phyloP scores from a whole-genome alignment of 208 protist genomes.

The Endotrypanum monterogeii region DNA sequence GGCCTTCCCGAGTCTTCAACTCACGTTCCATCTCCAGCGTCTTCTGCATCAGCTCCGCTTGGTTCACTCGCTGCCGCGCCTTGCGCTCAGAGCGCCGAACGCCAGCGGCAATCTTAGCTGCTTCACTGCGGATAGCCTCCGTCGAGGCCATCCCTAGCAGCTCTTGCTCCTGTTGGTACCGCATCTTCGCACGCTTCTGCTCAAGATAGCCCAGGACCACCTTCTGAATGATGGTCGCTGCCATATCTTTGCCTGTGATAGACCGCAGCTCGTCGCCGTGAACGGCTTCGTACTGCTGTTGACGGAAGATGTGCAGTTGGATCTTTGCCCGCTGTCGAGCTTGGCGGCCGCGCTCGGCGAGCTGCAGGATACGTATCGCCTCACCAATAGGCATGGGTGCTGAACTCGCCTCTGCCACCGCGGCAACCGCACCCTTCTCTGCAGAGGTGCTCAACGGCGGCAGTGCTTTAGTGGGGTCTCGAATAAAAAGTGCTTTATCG shows the following conservation, averaged over 20 bases:
- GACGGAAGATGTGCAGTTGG: constrained; percentile 81
- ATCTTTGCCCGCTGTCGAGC: constrained; percentile 93
- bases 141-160: constrained; percentile 87
- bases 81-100: constrained; percentile 68
- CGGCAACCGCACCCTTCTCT: constrained; percentile 1
- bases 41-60: constrained; percentile 83
- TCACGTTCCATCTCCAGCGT: constrained; percentile 72
- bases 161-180: constrained; percentile 82
- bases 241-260: constrained; percentile 77
- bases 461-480: constrained; percentile 39
- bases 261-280: constrained; percentile 67
- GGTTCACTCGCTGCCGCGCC: constrained; percentile 87
- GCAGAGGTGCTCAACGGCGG: constrained; percentile 10
- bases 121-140: constrained; percentile 36
- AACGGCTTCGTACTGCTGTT: constrained; percentile 76
- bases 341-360: constrained; percentile 94
- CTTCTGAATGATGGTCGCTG: constrained; percentile 91
- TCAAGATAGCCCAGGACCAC: constrained; percentile 86
- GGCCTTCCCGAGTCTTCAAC: constrained; percentile 90
- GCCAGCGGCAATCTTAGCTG: constrained; percentile 33
- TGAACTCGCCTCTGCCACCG: not conserved
- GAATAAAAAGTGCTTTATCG: constrained; percentile 12
- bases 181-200: constrained; percentile 62
- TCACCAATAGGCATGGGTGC: constrained; percentile 74
- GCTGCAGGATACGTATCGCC: constrained; percentile 90